These are phyloP conservation scores for Kluyveromyces sp. DNA, from an alignment of 1,139 yeast species.

Conservation along the genomic window DNA sequence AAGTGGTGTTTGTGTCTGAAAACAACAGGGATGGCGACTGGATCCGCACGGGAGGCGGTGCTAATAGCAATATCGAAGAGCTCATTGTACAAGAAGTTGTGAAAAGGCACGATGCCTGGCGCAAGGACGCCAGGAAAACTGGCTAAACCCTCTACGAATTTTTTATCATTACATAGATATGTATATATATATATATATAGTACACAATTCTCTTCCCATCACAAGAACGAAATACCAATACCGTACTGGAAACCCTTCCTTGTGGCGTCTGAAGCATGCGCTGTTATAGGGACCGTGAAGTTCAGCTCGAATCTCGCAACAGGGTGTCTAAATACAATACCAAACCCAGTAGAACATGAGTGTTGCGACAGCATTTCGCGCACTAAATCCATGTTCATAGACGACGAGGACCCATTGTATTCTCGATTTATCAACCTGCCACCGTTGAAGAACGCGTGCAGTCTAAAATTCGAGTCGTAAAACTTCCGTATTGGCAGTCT, in stretches of 20 bases:
- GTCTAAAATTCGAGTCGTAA: conserved; percentile 52
- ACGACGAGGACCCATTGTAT: conserved; percentile 17
- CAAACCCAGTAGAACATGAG: conserved; percentile 62
- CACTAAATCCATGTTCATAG: conserved; percentile 14
- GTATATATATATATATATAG: background rate
- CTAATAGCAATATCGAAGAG: conserved; percentile 57
- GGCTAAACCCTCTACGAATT: background rate
- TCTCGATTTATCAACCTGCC: conserved; percentile 53
- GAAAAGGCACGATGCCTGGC: conserved; percentile 53
- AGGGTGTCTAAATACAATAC: conserved; percentile 76
- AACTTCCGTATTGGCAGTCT: conserved; percentile 50
- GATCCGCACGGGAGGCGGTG: conserved; percentile 38
- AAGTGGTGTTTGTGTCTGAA: conserved; percentile 77
- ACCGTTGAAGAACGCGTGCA: conserved; percentile 65
- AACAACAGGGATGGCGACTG: conserved; percentile 36
- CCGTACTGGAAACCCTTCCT: conserved; percentile 93
- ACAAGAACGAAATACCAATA: conserved; percentile 77
- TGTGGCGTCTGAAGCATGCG: conserved; percentile 54
- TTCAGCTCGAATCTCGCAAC: conserved; percentile 88
- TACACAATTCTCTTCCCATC: conserved; percentile 5
- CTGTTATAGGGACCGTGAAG: conserved; percentile 67
- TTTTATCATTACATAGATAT: background rate
- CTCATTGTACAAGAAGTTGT: conserved; percentile 72
- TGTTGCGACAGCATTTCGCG: conserved; percentile 34
- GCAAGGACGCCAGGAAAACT: conserved; percentile 13